Evolutionary conservation across 768 basidiomycete genomes (phyloP), one percentile per base, ranked within the genome.

Genomic region (Boletus eberwhitei): DNA sequence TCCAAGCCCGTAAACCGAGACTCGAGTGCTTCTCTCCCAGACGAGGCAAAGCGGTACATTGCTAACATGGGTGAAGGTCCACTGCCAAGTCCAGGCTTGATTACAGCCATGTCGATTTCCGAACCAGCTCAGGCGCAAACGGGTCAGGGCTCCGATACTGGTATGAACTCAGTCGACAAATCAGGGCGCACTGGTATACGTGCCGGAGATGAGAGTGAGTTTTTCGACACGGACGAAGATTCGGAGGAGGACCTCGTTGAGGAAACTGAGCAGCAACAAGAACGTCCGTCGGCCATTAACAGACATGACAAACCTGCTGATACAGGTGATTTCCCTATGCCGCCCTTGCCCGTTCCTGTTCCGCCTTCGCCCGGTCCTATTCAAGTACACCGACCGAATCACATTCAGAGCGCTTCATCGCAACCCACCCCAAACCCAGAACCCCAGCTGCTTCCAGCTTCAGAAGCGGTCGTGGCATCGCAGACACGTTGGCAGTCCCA

Each of bases 21-120:
- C 48, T 90, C 87, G 9, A 79, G 80, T 22, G 80, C 86, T 47
- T 82, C 85, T 34, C 75, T 90, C 36, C 87, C 90, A 1, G 88
- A 90, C 51, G 90, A 92, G 67, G 86, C 89, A 16, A 82, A 77
- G 58, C 83, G 80, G 45, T 90, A 88, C 63, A 85, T 89, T 52
- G 77, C 82, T 36, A 82, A 79, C 60, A 84, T 88, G 79, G 71
- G 71, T 36, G 87, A 89, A 52, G 85, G 83, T 5, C 85, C 88
- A 3, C 64, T 73, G 8, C 71, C 80, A 26, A 86, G 82, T 62
- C 83, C 86, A 7, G 55, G 57, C 9, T 54, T 56, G 29, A 42
- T 35, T 44, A 11, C 42, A 22, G n/a, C 34, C n/a, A 36, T 24
- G 5, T 34, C 55, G 21, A 39, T 19, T 12, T 44, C 47, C 12